A percentile compares a stretch with the other conserved stretches of the same genome.
phyloP scores from a whole-genome alignment of 148 eudicot species.

The Rhododendron vialii region DNA sequence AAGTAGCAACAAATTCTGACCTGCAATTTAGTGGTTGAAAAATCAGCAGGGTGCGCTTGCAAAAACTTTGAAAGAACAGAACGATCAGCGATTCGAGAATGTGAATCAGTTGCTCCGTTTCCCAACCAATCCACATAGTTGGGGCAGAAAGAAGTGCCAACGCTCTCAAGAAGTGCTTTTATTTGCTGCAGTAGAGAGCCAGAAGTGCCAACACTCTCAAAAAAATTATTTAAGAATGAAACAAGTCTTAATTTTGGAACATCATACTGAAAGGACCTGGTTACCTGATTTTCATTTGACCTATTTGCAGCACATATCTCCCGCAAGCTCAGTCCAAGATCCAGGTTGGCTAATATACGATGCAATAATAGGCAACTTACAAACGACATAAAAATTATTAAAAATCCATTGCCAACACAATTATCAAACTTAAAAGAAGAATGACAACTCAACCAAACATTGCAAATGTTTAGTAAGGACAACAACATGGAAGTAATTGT shows the following conservation, averaged over 20 bases:
- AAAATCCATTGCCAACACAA: neutral
- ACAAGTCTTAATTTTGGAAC: neutral
- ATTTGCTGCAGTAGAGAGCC: constrained; percentile 62
- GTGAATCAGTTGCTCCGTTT: constrained; percentile 39
- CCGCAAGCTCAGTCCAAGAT: constrained; percentile 68
- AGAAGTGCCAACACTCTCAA: neutral
- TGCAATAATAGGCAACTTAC: constrained; percentile 11
- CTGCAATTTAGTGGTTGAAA: constrained; percentile 71
- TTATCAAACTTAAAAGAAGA: neutral
- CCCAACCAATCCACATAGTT: constrained; percentile 74
- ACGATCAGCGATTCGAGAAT: constrained; percentile 60
- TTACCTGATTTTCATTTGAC: constrained; percentile 86
- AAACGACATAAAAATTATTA: neutral
- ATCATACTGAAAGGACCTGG: neutral
- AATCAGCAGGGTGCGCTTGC: constrained; percentile 81
- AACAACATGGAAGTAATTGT: neutral
- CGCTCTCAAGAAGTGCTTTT: constrained; percentile 73
- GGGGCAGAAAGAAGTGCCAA: constrained; percentile 85
- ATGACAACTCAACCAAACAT: neutral
- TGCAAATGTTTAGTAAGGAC: neutral
- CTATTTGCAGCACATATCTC: constrained; percentile 89
- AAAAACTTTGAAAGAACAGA: constrained; percentile 73
- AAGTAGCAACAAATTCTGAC: constrained; percentile 21
- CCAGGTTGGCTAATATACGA: constrained; percentile 39
- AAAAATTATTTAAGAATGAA: neutral